A percentile compares a stretch with the other conserved stretches of the same genome.
These are phyloP conservation scores for Aplosporella prunicola DNA, from an alignment of 2,329 filamentous ascomycete species.

Conservation along the genomic window DNA sequence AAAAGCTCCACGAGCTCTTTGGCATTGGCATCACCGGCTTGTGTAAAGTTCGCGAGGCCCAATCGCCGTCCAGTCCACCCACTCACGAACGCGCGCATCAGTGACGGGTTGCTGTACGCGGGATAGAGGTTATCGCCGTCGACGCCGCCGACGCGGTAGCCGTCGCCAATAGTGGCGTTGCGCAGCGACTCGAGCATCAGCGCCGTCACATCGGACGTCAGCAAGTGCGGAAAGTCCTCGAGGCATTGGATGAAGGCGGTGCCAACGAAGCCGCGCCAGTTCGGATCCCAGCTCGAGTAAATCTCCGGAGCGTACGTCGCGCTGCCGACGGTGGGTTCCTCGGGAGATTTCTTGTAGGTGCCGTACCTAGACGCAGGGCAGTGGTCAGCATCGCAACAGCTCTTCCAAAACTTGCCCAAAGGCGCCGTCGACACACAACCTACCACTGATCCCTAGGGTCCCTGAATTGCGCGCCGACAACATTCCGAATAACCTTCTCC, in stretches of 20 bases:
- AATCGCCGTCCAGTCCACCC: conserved; percentile 49
- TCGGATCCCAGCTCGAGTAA: conserved; percentile 53
- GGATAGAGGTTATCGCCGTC: conserved; percentile 54
- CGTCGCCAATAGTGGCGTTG: conserved; percentile 49
- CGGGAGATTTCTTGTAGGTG: conserved; percentile 45
- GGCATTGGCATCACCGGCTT: conserved; percentile 47
- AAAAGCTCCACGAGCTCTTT: conserved; percentile 49
- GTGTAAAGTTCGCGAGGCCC: conserved; percentile 50
- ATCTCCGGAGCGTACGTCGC: conserved; percentile 40
- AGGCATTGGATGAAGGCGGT: conserved; percentile 49
- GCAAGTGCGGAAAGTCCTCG: conserved; percentile 47
- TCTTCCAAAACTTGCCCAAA: too few species aligned
- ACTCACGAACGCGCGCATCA: conserved; percentile 54
- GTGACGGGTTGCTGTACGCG: conserved; percentile 49
- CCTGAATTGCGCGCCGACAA: conserved; percentile 46
- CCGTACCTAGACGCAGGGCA: conserved; percentile 29
- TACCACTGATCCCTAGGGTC: conserved; percentile 47
- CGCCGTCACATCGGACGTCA: conserved; percentile 29
- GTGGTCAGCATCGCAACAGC: not conserved
- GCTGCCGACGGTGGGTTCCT: conserved; percentile 49
- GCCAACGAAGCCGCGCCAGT: conserved; percentile 55
- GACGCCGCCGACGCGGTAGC: conserved; percentile 51
- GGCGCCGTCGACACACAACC: conserved; percentile 10
- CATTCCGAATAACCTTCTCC: conserved; percentile 44
- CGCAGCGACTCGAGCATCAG: conserved; percentile 46